These are phyloP conservation scores for Yueomyces sinensis DNA, from an alignment of 805 yeast species.

Conservation along the genomic window DNA sequence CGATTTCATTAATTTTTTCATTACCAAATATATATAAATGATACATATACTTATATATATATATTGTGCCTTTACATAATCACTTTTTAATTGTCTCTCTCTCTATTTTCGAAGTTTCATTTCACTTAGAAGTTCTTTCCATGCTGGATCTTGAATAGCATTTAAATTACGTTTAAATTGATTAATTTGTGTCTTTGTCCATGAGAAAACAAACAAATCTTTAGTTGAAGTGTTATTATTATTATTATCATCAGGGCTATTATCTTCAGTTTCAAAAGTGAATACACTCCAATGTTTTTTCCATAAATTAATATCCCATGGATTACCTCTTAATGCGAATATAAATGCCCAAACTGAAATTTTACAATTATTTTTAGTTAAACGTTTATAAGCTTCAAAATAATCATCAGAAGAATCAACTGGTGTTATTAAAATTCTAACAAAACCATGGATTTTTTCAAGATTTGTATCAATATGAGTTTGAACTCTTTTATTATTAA, in stretches of 20 bases:
- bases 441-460: slow-evolving; percentile 9
- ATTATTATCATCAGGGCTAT: slow-evolving; percentile 1
- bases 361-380: slow-evolving; percentile 13
- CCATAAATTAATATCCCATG: slow-evolving; percentile 23
- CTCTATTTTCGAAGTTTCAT: too few species aligned
- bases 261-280: slow-evolving; percentile 5
- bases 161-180: slow-evolving; percentile 2
- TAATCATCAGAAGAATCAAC: slow-evolving; percentile 34
- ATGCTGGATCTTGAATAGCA: background rate
- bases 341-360: slow-evolving; percentile 21
- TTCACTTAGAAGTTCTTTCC: background rate
- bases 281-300: slow-evolving; percentile 15
- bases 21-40: too few species aligned
- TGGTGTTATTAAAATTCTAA: slow-evolving; percentile 19
- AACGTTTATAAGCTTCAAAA: slow-evolving; percentile 22
- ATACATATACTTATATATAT: too few species aligned
- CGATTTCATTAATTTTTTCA: background rate
- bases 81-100: too few species aligned
- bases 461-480: slow-evolving; percentile 16
- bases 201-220: slow-evolving; percentile 10
- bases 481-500: slow-evolving; percentile 15
- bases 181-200: slow-evolving; percentile 8
- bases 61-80: background rate
- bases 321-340: slow-evolving; percentile 16
- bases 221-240: slow-evolving; percentile 1